Evolutionary conservation across 495 filamentous ascomycete species (phyloP).

Genomic region (Bathelium albidoporum): DNA sequence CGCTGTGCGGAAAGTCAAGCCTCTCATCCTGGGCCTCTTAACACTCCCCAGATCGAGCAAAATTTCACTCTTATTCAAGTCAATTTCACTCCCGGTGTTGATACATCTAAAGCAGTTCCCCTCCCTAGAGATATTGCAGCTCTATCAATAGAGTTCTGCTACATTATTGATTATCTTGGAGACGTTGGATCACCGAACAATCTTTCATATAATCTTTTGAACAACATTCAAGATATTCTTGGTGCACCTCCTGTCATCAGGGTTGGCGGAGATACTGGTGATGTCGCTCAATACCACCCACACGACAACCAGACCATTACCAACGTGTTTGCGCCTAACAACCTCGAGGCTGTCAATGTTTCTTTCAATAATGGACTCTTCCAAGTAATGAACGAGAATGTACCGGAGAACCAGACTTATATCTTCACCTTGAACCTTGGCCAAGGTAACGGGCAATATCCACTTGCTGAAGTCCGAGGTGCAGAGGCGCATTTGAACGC

Average conservation of each 20-base stretch:
- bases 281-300: background rate
- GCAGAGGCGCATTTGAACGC: background rate
- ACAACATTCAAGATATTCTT: conserved; percentile 7
- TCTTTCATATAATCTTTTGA: conserved; percentile 3
- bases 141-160: conserved; percentile 5
- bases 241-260: conserved; percentile 5
- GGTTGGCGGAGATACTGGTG: conserved; percentile 4
- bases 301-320: conserved; percentile 3
- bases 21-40: background rate
- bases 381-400: conserved; percentile 6
- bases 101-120: background rate
- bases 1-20: too few relatives aligned
- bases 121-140: background rate
- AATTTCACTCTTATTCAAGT: background rate
- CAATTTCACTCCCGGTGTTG: background rate
- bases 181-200: conserved; percentile 3
- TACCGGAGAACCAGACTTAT: conserved; percentile 1
- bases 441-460: background rate
- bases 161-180: conserved; percentile 9
- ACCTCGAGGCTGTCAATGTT: conserved; percentile 7
- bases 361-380: conserved; percentile 6
- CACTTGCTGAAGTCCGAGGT: background rate
- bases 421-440: conserved; percentile 8
- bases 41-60: background rate
- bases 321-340: background rate